These are phyloP conservation scores for Acorus calamus DNA, from an alignment of 106 monocot genomes.

Conservation along the genomic window DNA sequence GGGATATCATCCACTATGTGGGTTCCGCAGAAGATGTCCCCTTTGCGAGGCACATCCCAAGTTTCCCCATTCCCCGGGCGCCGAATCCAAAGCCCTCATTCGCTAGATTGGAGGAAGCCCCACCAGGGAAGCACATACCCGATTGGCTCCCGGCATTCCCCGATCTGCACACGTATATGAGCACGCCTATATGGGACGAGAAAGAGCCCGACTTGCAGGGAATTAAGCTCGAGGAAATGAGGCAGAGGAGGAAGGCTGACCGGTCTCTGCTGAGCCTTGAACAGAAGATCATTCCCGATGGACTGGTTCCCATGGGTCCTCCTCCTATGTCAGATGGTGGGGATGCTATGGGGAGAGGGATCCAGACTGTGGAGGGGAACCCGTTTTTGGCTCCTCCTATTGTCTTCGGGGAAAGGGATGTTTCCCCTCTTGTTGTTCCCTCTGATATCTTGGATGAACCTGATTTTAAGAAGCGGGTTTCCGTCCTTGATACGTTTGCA, in stretches of 20 bases:
- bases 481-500: conserved; percentile 67
- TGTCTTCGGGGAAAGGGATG: conserved; percentile 47
- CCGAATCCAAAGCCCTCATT: conserved; percentile 22
- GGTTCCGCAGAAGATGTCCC: conserved; percentile 54
- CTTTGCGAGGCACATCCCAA: conserved; percentile 51
- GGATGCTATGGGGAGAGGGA: conserved; percentile 29
- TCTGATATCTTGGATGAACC: conserved; percentile 4
- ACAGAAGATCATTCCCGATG: conserved; percentile 32
- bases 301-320: conserved; percentile 7
- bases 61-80: conserved; percentile 43
- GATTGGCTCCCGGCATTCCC: conserved; percentile 86
- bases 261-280: conserved; percentile 75
- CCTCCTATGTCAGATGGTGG: conserved; percentile 3
- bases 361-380: conserved; percentile 35
- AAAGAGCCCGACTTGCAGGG: conserved; percentile 19
- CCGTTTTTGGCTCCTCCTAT: conserved; percentile 64
- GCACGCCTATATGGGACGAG: conserved; percentile 70
- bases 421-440: conserved; percentile 20
- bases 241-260: conserved; percentile 76
- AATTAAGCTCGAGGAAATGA: conserved; percentile 57
- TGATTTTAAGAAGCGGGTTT: conserved; percentile 18
- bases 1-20: conserved; percentile 51
- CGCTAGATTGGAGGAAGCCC: conserved; percentile 29
- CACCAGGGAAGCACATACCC: conserved; percentile 57
- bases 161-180: conserved; percentile 70